Conservation (phyloP, 2,329 filamentous ascomycete genomes). For the Colletotrichum sp. region DNA sequence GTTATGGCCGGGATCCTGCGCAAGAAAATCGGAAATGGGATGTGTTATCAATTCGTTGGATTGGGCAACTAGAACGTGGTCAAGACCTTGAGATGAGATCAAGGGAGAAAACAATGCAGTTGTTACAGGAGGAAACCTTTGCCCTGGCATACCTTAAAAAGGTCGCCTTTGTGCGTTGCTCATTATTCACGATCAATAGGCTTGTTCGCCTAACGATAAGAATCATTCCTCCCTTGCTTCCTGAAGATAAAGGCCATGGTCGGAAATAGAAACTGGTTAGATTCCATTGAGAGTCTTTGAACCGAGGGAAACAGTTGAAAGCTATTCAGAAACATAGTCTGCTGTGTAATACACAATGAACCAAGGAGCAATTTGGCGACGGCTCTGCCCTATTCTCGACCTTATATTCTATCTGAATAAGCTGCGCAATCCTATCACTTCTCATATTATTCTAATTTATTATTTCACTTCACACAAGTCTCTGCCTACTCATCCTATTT, state of each 20-base stretch:
- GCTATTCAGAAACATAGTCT: neutral
- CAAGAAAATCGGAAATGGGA: neutral
- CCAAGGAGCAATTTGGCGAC: neutral
- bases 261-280: neutral
- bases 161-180: neutral
- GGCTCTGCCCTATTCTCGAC: rapidly evolving
- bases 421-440: rapidly evolving
- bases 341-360: neutral
- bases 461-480: rapidly evolving
- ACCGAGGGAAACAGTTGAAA: neutral
- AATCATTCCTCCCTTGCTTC: rapidly evolving
- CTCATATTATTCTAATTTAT: neutral
- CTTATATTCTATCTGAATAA: neutral
- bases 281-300: neutral
- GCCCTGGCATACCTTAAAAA: neutral
- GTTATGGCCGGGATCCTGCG: neutral
- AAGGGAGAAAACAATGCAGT: neutral
- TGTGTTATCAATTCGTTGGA: neutral
- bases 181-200: neutral
- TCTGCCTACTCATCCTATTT: rapidly evolving
- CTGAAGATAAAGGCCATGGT: rapidly evolving
- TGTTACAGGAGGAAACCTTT: neutral
- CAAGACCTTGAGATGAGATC: neutral
- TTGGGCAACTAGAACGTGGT: neutral
- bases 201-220: neutral